phyloP scores from a whole-genome alignment of 176 grass and related monocot genomes.

The Avena sativa region DNA sequence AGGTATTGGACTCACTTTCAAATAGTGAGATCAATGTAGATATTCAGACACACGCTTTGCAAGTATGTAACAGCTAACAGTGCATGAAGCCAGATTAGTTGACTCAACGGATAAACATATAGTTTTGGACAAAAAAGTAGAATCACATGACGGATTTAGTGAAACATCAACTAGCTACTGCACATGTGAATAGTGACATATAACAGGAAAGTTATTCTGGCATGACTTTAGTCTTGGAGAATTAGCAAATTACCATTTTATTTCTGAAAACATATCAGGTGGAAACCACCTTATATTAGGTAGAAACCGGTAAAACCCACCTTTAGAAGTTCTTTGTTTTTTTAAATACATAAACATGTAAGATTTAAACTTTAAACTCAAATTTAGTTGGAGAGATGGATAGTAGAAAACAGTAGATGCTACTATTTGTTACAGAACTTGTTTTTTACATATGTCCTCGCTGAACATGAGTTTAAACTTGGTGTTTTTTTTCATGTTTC shows the following conservation, averaged over 20 bases:
- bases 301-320: not conserved
- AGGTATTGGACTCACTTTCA: not conserved
- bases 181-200: not conserved
- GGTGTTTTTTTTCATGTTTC: not conserved
- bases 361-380: not conserved
- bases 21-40: not conserved
- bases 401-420: not conserved
- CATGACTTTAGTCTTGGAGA: not conserved
- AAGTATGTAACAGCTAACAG: conserved; percentile 3
- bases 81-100: not conserved
- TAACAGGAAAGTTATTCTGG: not conserved
- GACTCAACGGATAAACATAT: not conserved
- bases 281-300: not conserved
- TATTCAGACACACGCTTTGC: not conserved
- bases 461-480: not conserved
- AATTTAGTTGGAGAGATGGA: not conserved
- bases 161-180: not conserved
- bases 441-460: not conserved
- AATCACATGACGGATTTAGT: not conserved
- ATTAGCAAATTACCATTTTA: not conserved
- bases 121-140: not conserved
- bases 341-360: not conserved
- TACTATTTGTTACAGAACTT: not conserved
- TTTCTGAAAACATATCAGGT: not conserved
- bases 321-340: not conserved